Evolutionary conservation across 139 green algal genomes (phyloP).

Genomic region (Auxenochlorella pyrenoidosa): DNA sequence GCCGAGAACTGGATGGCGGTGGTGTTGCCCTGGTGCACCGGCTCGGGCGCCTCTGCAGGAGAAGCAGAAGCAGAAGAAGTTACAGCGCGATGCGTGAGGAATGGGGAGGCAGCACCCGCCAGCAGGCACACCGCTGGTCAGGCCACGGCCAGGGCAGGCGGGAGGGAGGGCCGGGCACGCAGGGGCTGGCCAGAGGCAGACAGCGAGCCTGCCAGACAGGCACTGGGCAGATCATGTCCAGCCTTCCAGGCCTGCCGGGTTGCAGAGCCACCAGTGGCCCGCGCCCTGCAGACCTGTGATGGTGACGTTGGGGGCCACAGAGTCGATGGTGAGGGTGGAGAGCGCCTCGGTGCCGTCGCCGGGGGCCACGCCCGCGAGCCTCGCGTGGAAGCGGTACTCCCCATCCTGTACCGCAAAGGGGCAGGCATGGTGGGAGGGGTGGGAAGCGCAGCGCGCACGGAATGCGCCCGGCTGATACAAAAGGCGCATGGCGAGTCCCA

Average conservation of each 20-base stretch:
- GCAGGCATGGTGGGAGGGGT: not conserved
- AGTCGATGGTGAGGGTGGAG: constrained; percentile 43
- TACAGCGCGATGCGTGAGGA: not conserved
- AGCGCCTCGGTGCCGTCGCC: not conserved
- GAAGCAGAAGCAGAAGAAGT: not conserved
- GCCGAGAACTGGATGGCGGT: constrained; percentile 13
- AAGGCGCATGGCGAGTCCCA: no score
- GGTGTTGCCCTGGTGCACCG: not conserved
- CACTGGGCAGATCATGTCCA: no score
- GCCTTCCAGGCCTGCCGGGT: no score
- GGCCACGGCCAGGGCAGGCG: no score
- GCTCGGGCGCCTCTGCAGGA: constrained; percentile 14
- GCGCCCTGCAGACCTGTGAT: constrained; percentile 9
- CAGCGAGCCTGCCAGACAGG: no score
- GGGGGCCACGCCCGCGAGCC: not conserved
- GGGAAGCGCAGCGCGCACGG: no score
- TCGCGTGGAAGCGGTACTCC: constrained; percentile 24
- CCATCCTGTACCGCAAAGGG: constrained; percentile 2
- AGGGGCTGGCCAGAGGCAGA: no score
- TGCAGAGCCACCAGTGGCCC: no score
- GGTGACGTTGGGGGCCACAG: constrained; percentile 23
- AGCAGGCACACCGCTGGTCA: no score
- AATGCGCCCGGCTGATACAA: no score
- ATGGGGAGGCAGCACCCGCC: no score
- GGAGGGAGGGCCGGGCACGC: no score